Evolutionary conservation across 148 eudicot species (phyloP), one percentile per base, ranked within the genome.

Genomic region (Amaranthus cruentus): DNA sequence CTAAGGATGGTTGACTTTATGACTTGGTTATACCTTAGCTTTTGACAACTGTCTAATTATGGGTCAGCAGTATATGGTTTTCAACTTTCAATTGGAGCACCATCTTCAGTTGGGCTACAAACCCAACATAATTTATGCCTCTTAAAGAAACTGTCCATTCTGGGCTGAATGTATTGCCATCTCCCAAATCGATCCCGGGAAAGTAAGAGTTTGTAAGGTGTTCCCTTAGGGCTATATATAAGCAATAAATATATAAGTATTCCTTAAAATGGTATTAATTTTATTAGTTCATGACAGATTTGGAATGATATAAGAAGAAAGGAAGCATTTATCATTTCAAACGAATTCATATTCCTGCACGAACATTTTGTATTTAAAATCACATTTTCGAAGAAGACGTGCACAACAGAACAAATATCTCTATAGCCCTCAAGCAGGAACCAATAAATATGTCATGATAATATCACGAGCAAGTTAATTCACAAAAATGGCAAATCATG

Each of bases 1-100:
- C 56, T n/a, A 58, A 56, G 13, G 14, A 8, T 64, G 28, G 82
- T 80, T 80, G 82, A 75, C 82, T 67, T 28, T 71, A 66, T 65
- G 78, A 66, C 78, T 64, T 3, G 56, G 77, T 73, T 68, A 71
- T 13, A 61, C 69, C 68, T 62, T 67, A 50, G 53, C 4, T 38
- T 57, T 55, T 62, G 28, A 47, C 76, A 74, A 55, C 53, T 14
- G 62, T 55, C 60, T 66, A 68, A 60, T 68, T 73, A 69, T 70
- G 72, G 54, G 55, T 43, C 69, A 55, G 53, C 78, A 75, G 47
- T 70, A 50, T 51, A 67, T 42, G 4, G 46, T 51, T 74, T 38
- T 46, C 57, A 54, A 44, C 52, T 15, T 72, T 66, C 66, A 3
- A 65, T 57, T 66, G 60, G 18, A 57, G 46, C 55, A 14, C 6